Conservation (phyloP, 2,329 filamentous ascomycete genomes). For the Chrysoporthe deuterocubensis region DNA sequence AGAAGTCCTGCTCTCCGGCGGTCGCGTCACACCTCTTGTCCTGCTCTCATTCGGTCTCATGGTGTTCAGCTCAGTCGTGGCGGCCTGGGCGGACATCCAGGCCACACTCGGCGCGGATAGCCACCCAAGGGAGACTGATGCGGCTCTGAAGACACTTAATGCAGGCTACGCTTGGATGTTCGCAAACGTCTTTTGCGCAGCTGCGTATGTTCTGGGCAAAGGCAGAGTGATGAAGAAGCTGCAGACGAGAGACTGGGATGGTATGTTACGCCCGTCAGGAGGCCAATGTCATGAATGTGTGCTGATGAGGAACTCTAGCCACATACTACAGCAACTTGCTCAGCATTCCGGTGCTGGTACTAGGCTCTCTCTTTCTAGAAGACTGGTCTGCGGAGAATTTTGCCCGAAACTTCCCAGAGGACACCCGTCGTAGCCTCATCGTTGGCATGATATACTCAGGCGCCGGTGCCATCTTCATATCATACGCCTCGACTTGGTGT, state of each 20-base stretch:
- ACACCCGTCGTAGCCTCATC: constrained; percentile 77
- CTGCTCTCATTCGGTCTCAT: constrained; percentile 95
- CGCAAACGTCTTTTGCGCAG: constrained; percentile 93
- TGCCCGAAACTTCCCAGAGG: constrained; percentile 81
- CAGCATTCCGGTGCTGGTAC: constrained; percentile 87
- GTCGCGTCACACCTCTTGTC: constrained; percentile 82
- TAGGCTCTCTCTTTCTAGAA: constrained; percentile 81
- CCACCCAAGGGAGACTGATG: constrained; percentile 55
- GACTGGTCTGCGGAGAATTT: constrained; percentile 92
- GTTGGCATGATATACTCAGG: constrained; percentile 93
- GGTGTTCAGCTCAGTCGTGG: constrained; percentile 92
- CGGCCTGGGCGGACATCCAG: constrained; percentile 96
- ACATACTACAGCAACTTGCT: constrained; percentile 99
- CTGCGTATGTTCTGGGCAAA: constrained; percentile 89
- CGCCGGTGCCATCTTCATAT: constrained; percentile 93
- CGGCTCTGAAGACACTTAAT: constrained; percentile 86
- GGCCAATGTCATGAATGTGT: not conserved
- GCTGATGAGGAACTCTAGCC: constrained; percentile 57
- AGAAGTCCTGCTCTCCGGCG: constrained; percentile 97
- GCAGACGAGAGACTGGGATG: constrained; percentile 99
- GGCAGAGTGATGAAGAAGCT: constrained; percentile 99
- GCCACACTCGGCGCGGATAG: constrained; percentile 72
- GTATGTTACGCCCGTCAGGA: constrained; percentile 60
- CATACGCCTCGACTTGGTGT: constrained; percentile 99
- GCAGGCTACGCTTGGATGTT: constrained; percentile 98